Conservation (phyloP, 805 yeast species). For the Middelhovenomyces tepae region DNA sequence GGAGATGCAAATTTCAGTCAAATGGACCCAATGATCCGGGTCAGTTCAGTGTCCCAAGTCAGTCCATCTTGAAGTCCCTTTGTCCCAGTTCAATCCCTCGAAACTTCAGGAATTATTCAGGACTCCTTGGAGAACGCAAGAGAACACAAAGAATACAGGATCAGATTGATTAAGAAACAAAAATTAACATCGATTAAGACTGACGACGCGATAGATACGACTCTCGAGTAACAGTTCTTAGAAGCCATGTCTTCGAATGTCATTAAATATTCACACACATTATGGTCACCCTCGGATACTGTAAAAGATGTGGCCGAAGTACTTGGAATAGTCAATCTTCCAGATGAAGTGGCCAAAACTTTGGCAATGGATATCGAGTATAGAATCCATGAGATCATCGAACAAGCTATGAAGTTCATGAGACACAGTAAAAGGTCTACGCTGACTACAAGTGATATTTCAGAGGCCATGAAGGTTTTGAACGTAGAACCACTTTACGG, state of each 20-base stretch:
- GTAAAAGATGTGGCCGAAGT: conserved; percentile 94
- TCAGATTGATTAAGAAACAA: too few relatives aligned
- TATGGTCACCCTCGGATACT: conserved; percentile 97
- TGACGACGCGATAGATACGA: too few relatives aligned
- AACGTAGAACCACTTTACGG: conserved; percentile 61
- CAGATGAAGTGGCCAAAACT: conserved; percentile 89
- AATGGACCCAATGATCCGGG: too few relatives aligned
- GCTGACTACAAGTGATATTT: conserved; percentile 71
- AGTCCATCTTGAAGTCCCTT: too few relatives aligned
- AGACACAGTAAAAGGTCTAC: conserved; percentile 83
- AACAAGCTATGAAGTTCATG: conserved; percentile 94
- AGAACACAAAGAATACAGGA: too few relatives aligned
- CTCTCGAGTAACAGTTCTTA: too few relatives aligned
- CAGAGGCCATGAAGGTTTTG: conserved; percentile 70
- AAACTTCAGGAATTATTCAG: too few relatives aligned
- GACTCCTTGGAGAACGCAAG: too few relatives aligned
- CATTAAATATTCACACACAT: conserved; percentile 58
- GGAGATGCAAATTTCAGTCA: too few relatives aligned
- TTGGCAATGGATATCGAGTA: conserved; percentile 99
- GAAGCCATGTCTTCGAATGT: conserved; percentile 18
- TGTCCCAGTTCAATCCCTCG: too few relatives aligned
- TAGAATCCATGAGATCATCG: conserved; percentile 88
- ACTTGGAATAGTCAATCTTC: conserved; percentile 62
- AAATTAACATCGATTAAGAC: too few relatives aligned
- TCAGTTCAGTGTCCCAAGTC: too few relatives aligned